Evolutionary conservation across 495 filamentous ascomycete genomes (phyloP), one percentile per base, ranked within the genome.

Genomic region (Rhypophila decipiens): DNA sequence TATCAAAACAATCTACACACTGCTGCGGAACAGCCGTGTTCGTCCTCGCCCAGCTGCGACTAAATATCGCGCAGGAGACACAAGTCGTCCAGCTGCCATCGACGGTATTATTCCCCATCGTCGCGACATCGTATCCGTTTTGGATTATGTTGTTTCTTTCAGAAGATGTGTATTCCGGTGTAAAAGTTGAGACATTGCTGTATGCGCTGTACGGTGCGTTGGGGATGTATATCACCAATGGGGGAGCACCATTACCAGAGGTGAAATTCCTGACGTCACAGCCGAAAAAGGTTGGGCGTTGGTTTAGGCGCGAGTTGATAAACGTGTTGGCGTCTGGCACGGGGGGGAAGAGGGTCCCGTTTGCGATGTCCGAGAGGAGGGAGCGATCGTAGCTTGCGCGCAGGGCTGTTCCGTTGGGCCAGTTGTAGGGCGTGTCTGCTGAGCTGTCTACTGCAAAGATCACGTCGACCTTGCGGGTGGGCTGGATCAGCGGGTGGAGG

Each of bases 361-460:
- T 95, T 49, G 70, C 69, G 49, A 90, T 86, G 19, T 11, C 15
- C 27, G 37, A 52, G 53, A 76, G 76, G 11, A 79, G 51, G 46
- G 79, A 80, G 41, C 91, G 88, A 57, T 87, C 70, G 68, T 93
- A 96, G 23, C 87, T 89, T 18, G 89, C 86, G 10, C 90, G 80
- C 4, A 96, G 62, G 8, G 87, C 73, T 9, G 89, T 87, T 27
- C 88, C 91, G 66, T 95, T 94, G 39, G 91, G 91, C 43, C 88
- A 96, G 68, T 68, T 73, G 51, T 71, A 72, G 10, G 66, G 62
- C 0, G 85, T 91, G 65, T 96, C 90, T 24, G 88, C 90, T 7
- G 84, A 88, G 38, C 79, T 82, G 66, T 97, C 91, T 51, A 95
- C 70, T 19, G 90, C 91, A 61, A 96, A 95, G 62, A 96, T 89